Evolutionary conservation across 2,329 filamentous ascomycete genomes (phyloP), one percentile per base, ranked within the genome.

Genomic region (Scedosporium boydii): DNA sequence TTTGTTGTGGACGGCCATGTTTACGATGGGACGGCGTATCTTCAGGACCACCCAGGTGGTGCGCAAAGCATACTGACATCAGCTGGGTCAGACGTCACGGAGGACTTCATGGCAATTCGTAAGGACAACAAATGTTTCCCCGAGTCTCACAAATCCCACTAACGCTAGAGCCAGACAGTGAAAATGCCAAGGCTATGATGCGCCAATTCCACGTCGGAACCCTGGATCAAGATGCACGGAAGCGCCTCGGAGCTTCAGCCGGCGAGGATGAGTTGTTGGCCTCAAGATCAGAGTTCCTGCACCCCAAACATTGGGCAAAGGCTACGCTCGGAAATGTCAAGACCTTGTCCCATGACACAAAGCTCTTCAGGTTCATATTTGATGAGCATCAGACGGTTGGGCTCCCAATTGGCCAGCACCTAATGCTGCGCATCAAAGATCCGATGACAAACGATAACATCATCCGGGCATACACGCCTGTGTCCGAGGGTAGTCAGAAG

Each of bases 121-220:
- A 56, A 42, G 59, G 51, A 23, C 4, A 23, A n/a, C n/a, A n/a
- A n/a, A n/a, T n/a, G n/a, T n/a, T n/a, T 55, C 9, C 10, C 48
- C 4, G 4, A 12, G 53, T 56, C n/a, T 58, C 29, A 10, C 6
- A 4, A n/a, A 42, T 34, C 9, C 10, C 6, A 21, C 26, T 34
- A 9, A 29, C 56, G n/a, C 4, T 18, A 1, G 3, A 34, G 5
- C 21, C 51, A 62, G 60, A 96, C 72, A 93, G 89, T 71, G 92
- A 96, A 76, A 96, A 90, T 16, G 93, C 93, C 41, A 96, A 96
- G 76, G 82, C 81, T 18, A 96, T 96, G 91, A 92, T 97, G 88
- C 82, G 84, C 10, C 75, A 82, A 55, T 96, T 96, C 70, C 92
- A 97, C 73, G 86, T 97, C 66, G 93, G 93, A 59, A 86, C 85